Percentiles rank a stretch among this genome's conserved stretches.
phyloP scores from a whole-genome alignment of 352 stramenopile genomes.

The Globisporangium polare region DNA sequence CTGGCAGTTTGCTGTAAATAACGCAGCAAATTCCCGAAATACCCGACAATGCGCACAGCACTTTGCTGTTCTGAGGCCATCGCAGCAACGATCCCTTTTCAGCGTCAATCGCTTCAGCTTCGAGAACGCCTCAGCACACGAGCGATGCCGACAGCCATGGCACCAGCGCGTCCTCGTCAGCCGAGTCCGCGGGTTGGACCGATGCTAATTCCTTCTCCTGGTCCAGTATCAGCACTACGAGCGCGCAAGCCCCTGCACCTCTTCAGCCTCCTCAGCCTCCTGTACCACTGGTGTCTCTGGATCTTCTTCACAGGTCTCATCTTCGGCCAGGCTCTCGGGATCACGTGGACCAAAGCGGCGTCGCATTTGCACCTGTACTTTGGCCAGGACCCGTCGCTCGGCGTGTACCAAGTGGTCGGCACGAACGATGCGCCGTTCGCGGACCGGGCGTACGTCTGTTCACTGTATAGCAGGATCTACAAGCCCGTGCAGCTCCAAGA shows the following conservation, averaged over 20 bases:
- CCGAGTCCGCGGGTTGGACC: neutral
- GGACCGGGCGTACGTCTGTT: conserved; percentile 36
- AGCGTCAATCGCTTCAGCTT: too few relatives aligned
- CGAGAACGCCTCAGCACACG: neutral
- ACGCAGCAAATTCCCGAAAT: neutral
- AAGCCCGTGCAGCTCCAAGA: conserved; percentile 26
- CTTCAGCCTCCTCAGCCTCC: conserved; percentile 4
- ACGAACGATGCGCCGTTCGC: conserved; percentile 41
- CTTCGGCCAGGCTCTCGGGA: conserved; percentile 25
- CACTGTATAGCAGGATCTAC: conserved; percentile 18
- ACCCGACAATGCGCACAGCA: neutral
- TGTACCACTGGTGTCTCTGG: conserved; percentile 33
- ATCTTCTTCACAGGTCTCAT: conserved; percentile 23
- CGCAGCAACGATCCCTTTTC: too few relatives aligned
- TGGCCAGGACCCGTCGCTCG: conserved; percentile 12
- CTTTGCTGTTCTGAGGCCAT: too few relatives aligned
- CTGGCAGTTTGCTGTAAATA: too few relatives aligned
- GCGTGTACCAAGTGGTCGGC: conserved; percentile 22
- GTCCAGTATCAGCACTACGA: neutral
- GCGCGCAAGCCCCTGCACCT: neutral
- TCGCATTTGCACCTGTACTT: conserved; percentile 5
- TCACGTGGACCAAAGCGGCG: conserved; percentile 14
- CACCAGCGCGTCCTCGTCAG: neutral
- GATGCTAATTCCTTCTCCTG: too few relatives aligned
- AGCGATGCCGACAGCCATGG: neutral